Evolutionary conservation across 768 basidiomycete species (phyloP).

Genomic region (Tricholoma sp.): DNA sequence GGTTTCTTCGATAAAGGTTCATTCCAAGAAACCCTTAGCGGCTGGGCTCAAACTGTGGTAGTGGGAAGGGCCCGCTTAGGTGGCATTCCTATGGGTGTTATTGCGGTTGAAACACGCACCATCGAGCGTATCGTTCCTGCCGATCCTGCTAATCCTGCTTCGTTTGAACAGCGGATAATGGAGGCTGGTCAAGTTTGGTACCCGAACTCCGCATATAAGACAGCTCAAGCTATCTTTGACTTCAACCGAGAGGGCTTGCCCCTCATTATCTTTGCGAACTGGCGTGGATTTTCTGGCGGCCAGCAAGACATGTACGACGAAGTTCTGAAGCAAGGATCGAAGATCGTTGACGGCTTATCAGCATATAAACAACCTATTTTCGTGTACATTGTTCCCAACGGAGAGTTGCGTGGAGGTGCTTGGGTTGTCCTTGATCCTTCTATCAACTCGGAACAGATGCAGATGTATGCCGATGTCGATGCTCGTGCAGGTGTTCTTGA

Average conservation of each 20-base stretch:
- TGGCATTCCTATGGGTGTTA: constrained; percentile 96
- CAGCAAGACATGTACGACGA: constrained; percentile 99
- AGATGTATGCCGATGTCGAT: constrained; percentile 98
- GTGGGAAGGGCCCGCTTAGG: constrained; percentile 94
- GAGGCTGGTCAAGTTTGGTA: constrained; percentile 99
- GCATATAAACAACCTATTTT: constrained; percentile 97
- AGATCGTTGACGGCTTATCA: constrained; percentile 97
- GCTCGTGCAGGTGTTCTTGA: constrained; percentile 95
- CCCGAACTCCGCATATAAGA: constrained; percentile 99
- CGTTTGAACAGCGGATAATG: constrained; percentile 97
- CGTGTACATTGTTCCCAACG: constrained; percentile 97
- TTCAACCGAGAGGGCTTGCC: constrained; percentile 96
- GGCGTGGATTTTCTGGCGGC: constrained; percentile 99
- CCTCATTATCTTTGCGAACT: constrained; percentile 98
- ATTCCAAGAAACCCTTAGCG: constrained; percentile 97
- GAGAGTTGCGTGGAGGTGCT: constrained; percentile 96
- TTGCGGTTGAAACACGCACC: constrained; percentile 96
- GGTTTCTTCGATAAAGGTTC: constrained; percentile 98
- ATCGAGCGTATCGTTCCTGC: constrained; percentile 96
- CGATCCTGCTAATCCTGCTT: constrained; percentile 94
- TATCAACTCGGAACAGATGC: constrained; percentile 96
- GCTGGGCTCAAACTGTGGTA: constrained; percentile 99
- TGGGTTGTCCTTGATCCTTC: constrained; percentile 99
- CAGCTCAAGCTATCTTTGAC: constrained; percentile 98
- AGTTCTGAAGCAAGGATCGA: constrained; percentile 93